A percentile compares a stretch with the other conserved stretches of the same genome.
These are phyloP conservation scores for Emergomyces pasteurianus DNA, from an alignment of 2,329 filamentous ascomycete species.

Conservation along the genomic window DNA sequence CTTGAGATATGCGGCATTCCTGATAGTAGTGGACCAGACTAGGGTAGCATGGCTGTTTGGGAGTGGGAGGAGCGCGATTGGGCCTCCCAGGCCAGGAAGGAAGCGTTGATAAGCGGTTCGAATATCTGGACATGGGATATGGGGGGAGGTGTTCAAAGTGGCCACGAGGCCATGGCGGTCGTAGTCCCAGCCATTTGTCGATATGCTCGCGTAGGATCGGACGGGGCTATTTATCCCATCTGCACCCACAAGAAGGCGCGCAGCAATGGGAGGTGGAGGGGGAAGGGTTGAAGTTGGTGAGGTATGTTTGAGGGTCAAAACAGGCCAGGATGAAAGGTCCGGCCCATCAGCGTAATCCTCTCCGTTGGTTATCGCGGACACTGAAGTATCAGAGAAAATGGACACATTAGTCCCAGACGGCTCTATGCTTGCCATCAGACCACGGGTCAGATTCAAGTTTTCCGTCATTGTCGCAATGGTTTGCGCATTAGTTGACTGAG, in stretches of 20 bases:
- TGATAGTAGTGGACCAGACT: constrained; percentile 87
- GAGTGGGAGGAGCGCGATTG: constrained; percentile 80
- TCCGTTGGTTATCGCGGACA: constrained; percentile 69
- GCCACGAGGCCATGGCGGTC: constrained; percentile 81
- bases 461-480: constrained; percentile 95
- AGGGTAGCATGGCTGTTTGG: constrained; percentile 73
- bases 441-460: constrained; percentile 78
- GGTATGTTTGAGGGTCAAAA: constrained; percentile 59
- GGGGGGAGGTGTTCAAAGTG: constrained; percentile 58
- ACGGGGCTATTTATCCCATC: constrained; percentile 94
- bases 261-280: constrained; percentile 51
- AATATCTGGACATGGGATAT: constrained; percentile 23
- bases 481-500: constrained; percentile 35
- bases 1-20: constrained; percentile 68
- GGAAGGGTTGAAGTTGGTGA: constrained; percentile 10
- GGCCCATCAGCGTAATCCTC: constrained; percentile 51
- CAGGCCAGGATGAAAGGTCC: constrained; percentile 78
- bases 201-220: constrained; percentile 74
- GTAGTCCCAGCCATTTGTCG: constrained; percentile 87
- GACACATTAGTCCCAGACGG: constrained; percentile 53
- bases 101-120: constrained; percentile 93
- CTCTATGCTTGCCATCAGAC: constrained; percentile 58
- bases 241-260: constrained; percentile 78
- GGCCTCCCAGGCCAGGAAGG: constrained; percentile 64
- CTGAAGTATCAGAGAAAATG: constrained; percentile 63